Conservation (phyloP, 2,329 filamentous ascomycete species). For the Keithomyces neogunnii region DNA sequence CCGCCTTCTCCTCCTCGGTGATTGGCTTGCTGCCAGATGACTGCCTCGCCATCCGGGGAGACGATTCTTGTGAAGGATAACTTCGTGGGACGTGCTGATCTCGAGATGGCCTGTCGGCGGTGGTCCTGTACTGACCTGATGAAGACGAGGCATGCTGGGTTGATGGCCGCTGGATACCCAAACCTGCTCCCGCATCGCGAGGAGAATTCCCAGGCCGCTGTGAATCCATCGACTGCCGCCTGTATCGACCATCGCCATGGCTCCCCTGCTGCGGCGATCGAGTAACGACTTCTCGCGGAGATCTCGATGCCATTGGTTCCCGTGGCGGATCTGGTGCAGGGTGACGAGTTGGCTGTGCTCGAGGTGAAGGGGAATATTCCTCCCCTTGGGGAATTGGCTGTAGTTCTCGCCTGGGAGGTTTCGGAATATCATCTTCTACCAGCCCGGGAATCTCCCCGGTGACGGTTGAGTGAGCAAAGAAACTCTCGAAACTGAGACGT, state of each 20-base stretch:
- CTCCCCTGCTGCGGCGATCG: conserved; percentile 36
- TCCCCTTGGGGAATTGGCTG: conserved; percentile 24
- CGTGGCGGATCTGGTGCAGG: conserved; percentile 26
- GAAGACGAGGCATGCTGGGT: conserved; percentile 40
- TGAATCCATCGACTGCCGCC: conserved; percentile 16
- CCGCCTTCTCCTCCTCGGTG: conserved; percentile 62
- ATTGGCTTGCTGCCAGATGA: conserved; percentile 18
- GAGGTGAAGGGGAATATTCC: conserved; percentile 17
- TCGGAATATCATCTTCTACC: conserved; percentile 64
- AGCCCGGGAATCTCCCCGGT: conserved; percentile 70
- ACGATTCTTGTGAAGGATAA: conserved; percentile 13
- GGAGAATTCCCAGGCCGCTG: conserved; percentile 33
- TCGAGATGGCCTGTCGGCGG: conserved; percentile 14
- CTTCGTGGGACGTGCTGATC: conserved; percentile 24
- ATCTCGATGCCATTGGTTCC: conserved; percentile 24
- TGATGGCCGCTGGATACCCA: conserved; percentile 42
- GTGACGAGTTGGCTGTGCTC: conserved; percentile 22
- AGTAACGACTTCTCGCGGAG: conserved; percentile 33
- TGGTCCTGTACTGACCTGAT: conserved; percentile 31
- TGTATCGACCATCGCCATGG: conserved; percentile 29
- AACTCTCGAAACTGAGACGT: conserved; percentile 75
- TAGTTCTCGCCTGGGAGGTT: conserved; percentile 26
- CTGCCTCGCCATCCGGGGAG: conserved; percentile 12
- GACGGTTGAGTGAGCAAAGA: conserved; percentile 71
- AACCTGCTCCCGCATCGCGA: conserved; percentile 37